phyloP scores from a whole-genome alignment of 164 flowering plant genomes.

The Chimonanthus salicifolius region DNA sequence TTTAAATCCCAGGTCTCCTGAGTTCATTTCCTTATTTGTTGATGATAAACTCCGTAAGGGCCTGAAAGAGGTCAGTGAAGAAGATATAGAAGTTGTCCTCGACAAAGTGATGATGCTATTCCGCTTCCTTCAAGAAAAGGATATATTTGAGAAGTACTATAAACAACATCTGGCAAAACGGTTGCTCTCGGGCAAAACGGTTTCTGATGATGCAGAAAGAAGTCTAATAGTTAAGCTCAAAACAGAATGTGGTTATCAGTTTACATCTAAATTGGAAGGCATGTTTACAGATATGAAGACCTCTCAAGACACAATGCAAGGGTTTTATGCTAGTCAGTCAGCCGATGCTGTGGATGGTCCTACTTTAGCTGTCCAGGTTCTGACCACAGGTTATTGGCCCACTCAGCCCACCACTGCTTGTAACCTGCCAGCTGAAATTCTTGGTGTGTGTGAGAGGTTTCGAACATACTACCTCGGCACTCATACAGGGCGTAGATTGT shows the following conservation, averaged over 20 bases:
- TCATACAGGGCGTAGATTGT: constrained; percentile 50
- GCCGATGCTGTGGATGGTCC: constrained; percentile 58
- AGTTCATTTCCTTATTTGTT: constrained; percentile 59
- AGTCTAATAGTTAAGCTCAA: constrained; percentile 59
- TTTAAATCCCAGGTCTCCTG: constrained; percentile 72
- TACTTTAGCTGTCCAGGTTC: constrained; percentile 53
- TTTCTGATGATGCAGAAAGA: constrained; percentile 68
- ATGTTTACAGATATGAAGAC: constrained; percentile 91
- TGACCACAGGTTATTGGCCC: constrained; percentile 68
- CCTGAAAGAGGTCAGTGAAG: constrained; percentile 52
- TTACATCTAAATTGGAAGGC: constrained; percentile 63
- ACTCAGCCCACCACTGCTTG: constrained; percentile 55
- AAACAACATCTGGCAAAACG: constrained; percentile 62
- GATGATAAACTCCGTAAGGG: constrained; percentile 66
- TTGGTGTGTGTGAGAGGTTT: constrained; percentile 49
- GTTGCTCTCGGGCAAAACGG: constrained; percentile 51
- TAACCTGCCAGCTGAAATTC: constrained; percentile 59
- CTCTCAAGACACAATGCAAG: constrained; percentile 66
- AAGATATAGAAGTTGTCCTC: constrained; percentile 49
- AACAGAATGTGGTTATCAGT: constrained; percentile 70
- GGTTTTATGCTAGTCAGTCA: constrained; percentile 43
- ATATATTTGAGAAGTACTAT: constrained; percentile 58
- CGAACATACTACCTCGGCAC: constrained; percentile 48
- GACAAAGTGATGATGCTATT: constrained; percentile 70
- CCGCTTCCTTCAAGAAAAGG: constrained; percentile 64